Evolutionary conservation across 2,329 filamentous ascomycete species (phyloP).

Genomic region (Colletotrichum sp.): DNA sequence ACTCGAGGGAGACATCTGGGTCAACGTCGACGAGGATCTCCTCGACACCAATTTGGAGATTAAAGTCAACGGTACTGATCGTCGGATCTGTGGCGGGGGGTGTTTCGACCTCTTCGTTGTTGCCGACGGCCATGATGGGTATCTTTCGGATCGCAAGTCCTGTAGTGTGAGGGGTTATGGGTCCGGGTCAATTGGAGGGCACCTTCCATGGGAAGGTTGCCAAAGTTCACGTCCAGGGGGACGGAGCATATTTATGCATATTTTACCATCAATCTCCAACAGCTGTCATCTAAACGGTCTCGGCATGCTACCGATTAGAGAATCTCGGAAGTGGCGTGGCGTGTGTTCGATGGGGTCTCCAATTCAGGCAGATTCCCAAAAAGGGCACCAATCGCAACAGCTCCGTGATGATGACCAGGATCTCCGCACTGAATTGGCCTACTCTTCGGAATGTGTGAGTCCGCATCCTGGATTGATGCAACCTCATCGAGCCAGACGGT

Average conservation of each 20-base stretch:
- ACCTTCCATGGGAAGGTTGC: neutral
- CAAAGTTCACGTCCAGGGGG: neutral
- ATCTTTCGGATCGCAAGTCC: neutral
- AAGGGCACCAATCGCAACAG: slow-evolving; percentile 2
- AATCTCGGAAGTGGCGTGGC: neutral
- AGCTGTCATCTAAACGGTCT: neutral
- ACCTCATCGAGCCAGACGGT: too few relatives aligned
- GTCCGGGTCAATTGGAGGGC: too few relatives aligned
- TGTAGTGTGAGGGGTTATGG: neutral
- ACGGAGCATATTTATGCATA: too few relatives aligned
- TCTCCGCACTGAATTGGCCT: neutral
- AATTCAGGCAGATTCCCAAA: neutral
- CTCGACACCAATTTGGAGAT: slow-evolving; percentile 22
- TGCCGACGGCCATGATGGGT: neutral
- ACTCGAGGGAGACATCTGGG: slow-evolving; percentile 24
- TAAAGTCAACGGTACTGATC: slow-evolving; percentile 16
- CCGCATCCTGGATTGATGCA: too few relatives aligned
- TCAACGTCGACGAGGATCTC: slow-evolving; percentile 26
- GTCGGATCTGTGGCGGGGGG: neutral
- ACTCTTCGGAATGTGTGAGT: neutral
- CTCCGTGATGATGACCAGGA: neutral
- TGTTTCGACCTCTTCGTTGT: neutral
- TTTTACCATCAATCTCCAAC: neutral
- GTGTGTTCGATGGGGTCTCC: neutral
- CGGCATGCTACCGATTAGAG: neutral